These are phyloP conservation scores for Suhomyces kilbournensis DNA, from an alignment of 805 yeast genomes.

Conservation along the genomic window DNA sequence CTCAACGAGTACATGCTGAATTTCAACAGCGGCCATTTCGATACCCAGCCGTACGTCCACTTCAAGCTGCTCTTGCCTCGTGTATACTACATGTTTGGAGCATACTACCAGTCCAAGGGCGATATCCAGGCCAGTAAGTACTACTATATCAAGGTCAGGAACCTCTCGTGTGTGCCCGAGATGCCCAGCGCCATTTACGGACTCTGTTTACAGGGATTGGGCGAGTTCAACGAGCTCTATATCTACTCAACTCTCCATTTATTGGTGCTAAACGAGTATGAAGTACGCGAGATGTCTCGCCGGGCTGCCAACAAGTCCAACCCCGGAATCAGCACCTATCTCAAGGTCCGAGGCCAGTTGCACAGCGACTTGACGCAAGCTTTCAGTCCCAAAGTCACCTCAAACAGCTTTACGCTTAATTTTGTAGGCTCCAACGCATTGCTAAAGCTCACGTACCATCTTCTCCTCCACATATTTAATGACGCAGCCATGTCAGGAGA, in stretches of 20 bases:
- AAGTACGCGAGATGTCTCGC: slow-evolving; percentile 8
- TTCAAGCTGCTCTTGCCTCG: slow-evolving; percentile 32
- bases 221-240: slow-evolving; percentile 26
- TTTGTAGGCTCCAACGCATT: slow-evolving; percentile 15
- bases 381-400: slow-evolving; percentile 11
- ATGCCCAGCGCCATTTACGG: slow-evolving; percentile 9
- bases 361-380: slow-evolving; percentile 14
- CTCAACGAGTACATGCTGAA: slow-evolving; percentile 32
- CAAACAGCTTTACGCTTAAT: slow-evolving; percentile 17
- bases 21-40: slow-evolving; percentile 34
- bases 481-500: neutral
- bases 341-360: slow-evolving; percentile 11
- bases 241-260: slow-evolving; percentile 30
- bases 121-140: slow-evolving; percentile 36
- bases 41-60: slow-evolving; percentile 25
- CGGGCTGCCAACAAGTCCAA: slow-evolving; percentile 1
- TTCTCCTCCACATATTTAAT: slow-evolving; percentile 10
- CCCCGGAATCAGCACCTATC: slow-evolving; percentile 5
- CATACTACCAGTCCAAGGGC: slow-evolving; percentile 36
- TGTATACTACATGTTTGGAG: slow-evolving; percentile 39
- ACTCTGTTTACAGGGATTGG: slow-evolving; percentile 20
- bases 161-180: slow-evolving; percentile 8
- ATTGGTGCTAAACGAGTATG: slow-evolving; percentile 23
- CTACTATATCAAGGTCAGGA: slow-evolving; percentile 35
- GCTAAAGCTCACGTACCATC: slow-evolving; percentile 13